Evolutionary conservation across 495 filamentous ascomycete species (phyloP), one percentile per base, ranked within the genome.

Genomic region (Astrocystis sublimbata): DNA sequence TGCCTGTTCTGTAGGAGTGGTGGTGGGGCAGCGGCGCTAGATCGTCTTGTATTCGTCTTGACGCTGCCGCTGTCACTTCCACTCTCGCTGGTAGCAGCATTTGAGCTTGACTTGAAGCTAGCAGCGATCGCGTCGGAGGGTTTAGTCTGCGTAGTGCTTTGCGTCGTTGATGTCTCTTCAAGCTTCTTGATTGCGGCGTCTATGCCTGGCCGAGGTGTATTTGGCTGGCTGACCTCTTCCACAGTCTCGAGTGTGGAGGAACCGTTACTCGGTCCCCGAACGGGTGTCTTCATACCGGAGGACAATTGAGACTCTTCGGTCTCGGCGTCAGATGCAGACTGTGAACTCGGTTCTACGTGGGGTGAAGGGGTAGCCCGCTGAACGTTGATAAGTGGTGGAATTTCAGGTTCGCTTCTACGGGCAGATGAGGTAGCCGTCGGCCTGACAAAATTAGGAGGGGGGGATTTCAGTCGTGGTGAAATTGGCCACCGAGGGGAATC

Each of bases 211-310:
- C 80, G 83, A 0, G 90, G 90, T 12, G 92, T 91, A 28, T 86
- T 85, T 28, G 92, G 89, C 63, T 91, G 83, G 74, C 91, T 96
- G 49, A 87, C 86, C 78, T 98, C 94, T 71, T 96, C 89, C 30
- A 98, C 94, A 0, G 94, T 98, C 74, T 96, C 94, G 54, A 98
- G 78, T 42, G 85, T 85, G 17, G 90, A 86, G 21, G 83, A 82
- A 62, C 81, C 84, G 54, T 86, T 88, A 68, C 85, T 88, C 46
- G 78, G 78, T 24, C 84, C 87, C 70, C 92, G 86, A 51, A 79
- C 83, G 17, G 87, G 85, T 38, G 86, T 88, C 68, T 80, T 78
- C 75, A 87, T 85, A 50, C 85, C 86, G 17, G 83, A 74, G 45
- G 76, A 73, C 13, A 79, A 63, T 47, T 77, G 64, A 49, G 68